Evolutionary conservation across 352 stramenopile species (phyloP).

Genomic region (Phytophthora multivora): DNA sequence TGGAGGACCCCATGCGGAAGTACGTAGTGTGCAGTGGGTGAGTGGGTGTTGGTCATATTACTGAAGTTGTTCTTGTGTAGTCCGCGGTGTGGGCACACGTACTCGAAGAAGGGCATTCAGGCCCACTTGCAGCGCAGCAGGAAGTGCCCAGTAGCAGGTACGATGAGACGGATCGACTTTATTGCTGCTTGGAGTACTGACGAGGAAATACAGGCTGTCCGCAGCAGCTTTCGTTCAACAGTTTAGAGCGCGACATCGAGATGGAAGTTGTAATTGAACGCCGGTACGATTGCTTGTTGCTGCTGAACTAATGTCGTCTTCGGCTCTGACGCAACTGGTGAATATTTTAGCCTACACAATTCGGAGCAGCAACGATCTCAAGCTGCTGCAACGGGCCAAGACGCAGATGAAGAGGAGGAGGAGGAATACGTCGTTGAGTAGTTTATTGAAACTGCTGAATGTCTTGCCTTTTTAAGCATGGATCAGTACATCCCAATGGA

Average conservation of each 20-base stretch:
- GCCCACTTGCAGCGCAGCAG: constrained; percentile 72
- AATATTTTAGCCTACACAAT: constrained; percentile 35
- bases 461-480: neutral
- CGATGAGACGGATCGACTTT: constrained; percentile 1
- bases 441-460: neutral
- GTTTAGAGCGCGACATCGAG: constrained; percentile 83
- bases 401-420: constrained; percentile 50
- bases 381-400: constrained; percentile 29
- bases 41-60: neutral
- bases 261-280: constrained; percentile 85
- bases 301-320: neutral
- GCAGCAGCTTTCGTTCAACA: constrained; percentile 56
- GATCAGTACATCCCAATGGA: neutral
- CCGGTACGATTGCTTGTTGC: constrained; percentile 31
- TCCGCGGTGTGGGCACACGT: constrained; percentile 76
- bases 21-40: constrained; percentile 20
- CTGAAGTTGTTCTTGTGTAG: constrained; percentile 37
- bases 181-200: constrained; percentile 2
- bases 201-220: constrained; percentile 55
- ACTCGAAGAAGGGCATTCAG: constrained; percentile 79
- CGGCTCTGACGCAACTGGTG: neutral
- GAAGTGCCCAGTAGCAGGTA: constrained; percentile 81
- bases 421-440: constrained; percentile 83
- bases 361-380: constrained; percentile 49
- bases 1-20: constrained; percentile 80